Evolutionary conservation across 345 rosid species (phyloP).

Genomic region (Gossypium herbaceum): DNA sequence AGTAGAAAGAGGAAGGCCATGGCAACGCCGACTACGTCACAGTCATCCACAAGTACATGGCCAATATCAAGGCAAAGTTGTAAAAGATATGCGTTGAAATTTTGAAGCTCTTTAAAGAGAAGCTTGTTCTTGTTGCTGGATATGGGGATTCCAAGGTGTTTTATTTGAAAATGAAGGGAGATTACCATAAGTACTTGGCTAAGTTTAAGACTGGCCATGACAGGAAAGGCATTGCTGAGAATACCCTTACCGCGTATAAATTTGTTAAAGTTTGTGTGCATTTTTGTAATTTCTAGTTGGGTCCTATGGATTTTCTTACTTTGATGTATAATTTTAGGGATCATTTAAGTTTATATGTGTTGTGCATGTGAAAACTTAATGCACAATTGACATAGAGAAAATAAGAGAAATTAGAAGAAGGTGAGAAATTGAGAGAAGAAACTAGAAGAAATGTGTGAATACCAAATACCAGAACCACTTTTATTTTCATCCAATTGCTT

Average conservation of each 20-base stretch:
- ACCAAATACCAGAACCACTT: too few relatives aligned
- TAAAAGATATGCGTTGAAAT: conserved; percentile 12
- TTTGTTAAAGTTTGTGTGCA: conserved; percentile 2
- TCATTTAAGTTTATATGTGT: background rate
- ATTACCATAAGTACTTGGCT: conserved; percentile 17
- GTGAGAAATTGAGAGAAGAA: too few relatives aligned
- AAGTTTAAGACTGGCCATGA: conserved; percentile 14
- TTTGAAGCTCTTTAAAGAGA: conserved; percentile 8
- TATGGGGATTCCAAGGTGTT: conserved; percentile 15
- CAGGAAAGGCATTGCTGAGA: conserved; percentile 8
- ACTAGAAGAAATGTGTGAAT: too few relatives aligned
- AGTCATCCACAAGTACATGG: conserved; percentile 7
- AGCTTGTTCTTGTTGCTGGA: background rate
- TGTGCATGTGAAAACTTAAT: too few relatives aligned
- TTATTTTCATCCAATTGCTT: too few relatives aligned
- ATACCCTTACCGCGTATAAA: conserved; percentile 14
- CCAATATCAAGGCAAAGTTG: conserved; percentile 16
- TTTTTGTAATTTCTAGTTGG: background rate
- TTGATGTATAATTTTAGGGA: background rate
- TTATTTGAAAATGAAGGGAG: conserved; percentile 17
- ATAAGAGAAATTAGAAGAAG: too few relatives aligned
- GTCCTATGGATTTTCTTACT: background rate
- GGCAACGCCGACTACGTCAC: conserved; percentile 13
- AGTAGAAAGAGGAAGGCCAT: conserved; percentile 52
- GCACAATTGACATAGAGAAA: too few relatives aligned